Base-by-base conservation (phyloP, 306 rosid genomes). In the Vigna angularis region DNA sequence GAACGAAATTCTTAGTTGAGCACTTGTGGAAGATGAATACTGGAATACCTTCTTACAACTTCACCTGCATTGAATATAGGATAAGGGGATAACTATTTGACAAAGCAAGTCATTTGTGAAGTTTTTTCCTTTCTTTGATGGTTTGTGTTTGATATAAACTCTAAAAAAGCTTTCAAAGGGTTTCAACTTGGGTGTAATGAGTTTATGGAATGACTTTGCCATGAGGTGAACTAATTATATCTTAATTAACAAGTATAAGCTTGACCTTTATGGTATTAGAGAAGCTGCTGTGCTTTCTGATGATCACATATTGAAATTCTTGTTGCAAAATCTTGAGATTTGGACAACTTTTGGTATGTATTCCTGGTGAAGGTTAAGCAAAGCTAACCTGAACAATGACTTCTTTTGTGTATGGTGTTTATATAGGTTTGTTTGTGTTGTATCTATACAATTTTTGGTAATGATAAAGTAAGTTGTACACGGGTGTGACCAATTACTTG, bases 321-420 rank as follows among this genome's bases (percentile, higher is more conserved):
- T 73, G 10, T 57, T 22, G 52, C 3, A 70, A 30, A 58, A 30
- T 44, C 44, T 69, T 69, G 63, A 48, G 44, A 44, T 68, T 7
- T 45, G 26, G 14, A 40, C 16, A 20, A 22, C 9, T 62, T 62
- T 62, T 32, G 5, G 34, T 30, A 59, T 12, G 13, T 32, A 50
- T 36, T 68, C 52, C 64, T 70, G 77, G 47, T 36, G 65, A 49
- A 49, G 48, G 36, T 62, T 26, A 14, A 57, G 53, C 62, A 32
- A 47, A 69, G 47, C n/a, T 57, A 44, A 69, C 36, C 13, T 49
- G 59, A 64, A 11, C 32, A 66, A 11, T 13, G 3, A 15, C 10
- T 6, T 38, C 66, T 40, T 45, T 75, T 48, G 30, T 73, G 9
- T 51, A 28, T 52, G 45, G 57, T 53, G 44, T 65, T 36, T 15